Percentiles rank a stretch among this genome's conserved stretches.
phyloP scores from a whole-genome alignment of 805 yeast genomes.

The Yueomyces sp. region DNA sequence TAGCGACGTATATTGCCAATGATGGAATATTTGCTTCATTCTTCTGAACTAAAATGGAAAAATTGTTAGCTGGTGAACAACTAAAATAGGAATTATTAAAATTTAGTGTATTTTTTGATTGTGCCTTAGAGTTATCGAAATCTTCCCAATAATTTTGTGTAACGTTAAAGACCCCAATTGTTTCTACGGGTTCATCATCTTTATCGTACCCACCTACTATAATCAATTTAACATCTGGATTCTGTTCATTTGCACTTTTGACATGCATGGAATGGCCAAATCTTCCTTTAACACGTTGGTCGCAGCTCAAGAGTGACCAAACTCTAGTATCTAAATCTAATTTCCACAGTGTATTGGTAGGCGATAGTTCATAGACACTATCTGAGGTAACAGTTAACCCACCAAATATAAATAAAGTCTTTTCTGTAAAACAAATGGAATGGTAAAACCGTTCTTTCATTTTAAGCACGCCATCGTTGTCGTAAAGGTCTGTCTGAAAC shows the following conservation, averaged over 20 bases:
- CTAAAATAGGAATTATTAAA: slow-evolving; percentile 8
- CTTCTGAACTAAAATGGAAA: slow-evolving; percentile 14
- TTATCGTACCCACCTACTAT: slow-evolving; percentile 24
- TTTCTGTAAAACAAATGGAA: slow-evolving; percentile 37
- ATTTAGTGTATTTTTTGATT: slow-evolving; percentile 9
- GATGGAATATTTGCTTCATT: slow-evolving; percentile 3
- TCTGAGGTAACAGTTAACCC: slow-evolving; percentile 38
- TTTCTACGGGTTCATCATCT: slow-evolving; percentile 17
- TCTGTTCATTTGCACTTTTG: slow-evolving; percentile 14
- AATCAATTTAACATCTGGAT: slow-evolving; percentile 20
- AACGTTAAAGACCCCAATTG: slow-evolving; percentile 21
- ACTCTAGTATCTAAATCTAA: slow-evolving; percentile 37
- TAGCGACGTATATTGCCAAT: background rate
- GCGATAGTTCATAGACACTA: slow-evolving; percentile 26
- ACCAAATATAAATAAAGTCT: slow-evolving; percentile 47
- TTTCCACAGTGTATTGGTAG: slow-evolving; percentile 59
- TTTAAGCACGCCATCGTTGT: background rate
- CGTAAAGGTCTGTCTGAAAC: background rate
- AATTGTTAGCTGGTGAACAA: slow-evolving; percentile 6
- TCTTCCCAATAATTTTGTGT: slow-evolving; percentile 22
- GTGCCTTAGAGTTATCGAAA: slow-evolving; percentile 3
- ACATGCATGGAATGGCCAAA: slow-evolving; percentile 33
- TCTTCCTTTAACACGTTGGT: slow-evolving; percentile 14
- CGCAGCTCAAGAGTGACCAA: slow-evolving; percentile 42
- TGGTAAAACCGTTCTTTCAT: slow-evolving; percentile 39